Evolutionary conservation across 768 basidiomycete genomes (phyloP).

Genomic region (Sarcomyxa edulis): DNA sequence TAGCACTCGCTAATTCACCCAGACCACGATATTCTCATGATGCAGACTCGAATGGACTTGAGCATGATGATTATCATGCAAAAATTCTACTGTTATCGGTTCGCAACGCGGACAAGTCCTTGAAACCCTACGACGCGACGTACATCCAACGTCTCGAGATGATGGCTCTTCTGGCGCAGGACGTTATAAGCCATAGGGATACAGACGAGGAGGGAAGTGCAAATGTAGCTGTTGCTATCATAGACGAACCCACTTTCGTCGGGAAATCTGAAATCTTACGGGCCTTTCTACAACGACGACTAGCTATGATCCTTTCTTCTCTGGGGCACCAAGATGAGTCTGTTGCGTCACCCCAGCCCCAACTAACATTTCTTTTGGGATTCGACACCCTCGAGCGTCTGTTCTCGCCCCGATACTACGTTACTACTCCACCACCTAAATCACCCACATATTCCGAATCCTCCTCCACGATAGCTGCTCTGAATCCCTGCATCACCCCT

Average conservation of each 20-base stretch:
- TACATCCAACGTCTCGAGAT: constrained; percentile 80
- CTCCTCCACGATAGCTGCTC: too few species aligned
- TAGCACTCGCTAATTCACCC: constrained; percentile 59
- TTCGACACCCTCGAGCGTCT: constrained; percentile 83
- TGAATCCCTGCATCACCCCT: too few species aligned
- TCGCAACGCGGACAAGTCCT: constrained; percentile 79
- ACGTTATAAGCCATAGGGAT: constrained; percentile 22
- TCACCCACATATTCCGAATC: too few species aligned
- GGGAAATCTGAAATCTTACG: constrained; percentile 66
- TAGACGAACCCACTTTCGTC: constrained; percentile 87
- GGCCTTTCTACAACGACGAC: constrained; percentile 37
- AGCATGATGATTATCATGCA: constrained; percentile 52
- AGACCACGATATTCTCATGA: constrained; percentile 13
- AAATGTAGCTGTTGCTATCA: constrained; percentile 74
- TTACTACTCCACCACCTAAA: constrained; percentile 24
- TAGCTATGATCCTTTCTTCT: constrained; percentile 16
- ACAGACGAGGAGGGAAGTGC: constrained; percentile 12
- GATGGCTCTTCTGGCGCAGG: constrained; percentile 67
- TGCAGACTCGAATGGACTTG: constrained; percentile 3
- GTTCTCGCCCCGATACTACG: constrained; percentile 72
- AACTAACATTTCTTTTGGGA: constrained; percentile 72
- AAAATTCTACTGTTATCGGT: constrained; percentile 78
- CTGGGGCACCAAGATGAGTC: not conserved
- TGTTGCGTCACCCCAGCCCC: constrained; percentile 17
- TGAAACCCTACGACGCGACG: constrained; percentile 67